Conservation (phyloP, 768 basidiomycete species). For the Lanmaoa pseudosensibilis region DNA sequence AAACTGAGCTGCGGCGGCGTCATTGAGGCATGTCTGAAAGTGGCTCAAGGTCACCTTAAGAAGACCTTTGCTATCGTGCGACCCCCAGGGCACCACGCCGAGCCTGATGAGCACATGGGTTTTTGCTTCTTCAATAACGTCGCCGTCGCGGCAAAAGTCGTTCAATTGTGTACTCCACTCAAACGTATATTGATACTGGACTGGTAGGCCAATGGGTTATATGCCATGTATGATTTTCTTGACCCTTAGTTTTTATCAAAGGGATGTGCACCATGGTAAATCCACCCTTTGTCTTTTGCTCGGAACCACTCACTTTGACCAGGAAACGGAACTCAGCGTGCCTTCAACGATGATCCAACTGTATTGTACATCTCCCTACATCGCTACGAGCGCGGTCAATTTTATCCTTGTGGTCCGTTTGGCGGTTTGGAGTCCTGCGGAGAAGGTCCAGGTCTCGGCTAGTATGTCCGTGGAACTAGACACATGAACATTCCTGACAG, state of each 20-base stretch:
- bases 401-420: slow-evolving; percentile 92
- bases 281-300: background rate
- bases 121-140: slow-evolving; percentile 99
- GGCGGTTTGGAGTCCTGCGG: slow-evolving; percentile 87
- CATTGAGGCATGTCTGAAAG: slow-evolving; percentile 84
- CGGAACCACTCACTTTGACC: slow-evolving; percentile 13
- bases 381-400: slow-evolving; percentile 87
- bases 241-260: slow-evolving; percentile 32
- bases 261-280: slow-evolving; percentile 94
- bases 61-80: slow-evolving; percentile 95
- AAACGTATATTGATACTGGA: slow-evolving; percentile 90
- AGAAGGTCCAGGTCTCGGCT: slow-evolving; percentile 79
- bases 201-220: slow-evolving; percentile 63
- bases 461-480: slow-evolving; percentile 50
- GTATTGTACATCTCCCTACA: slow-evolving; percentile 95
- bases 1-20: slow-evolving; percentile 92
- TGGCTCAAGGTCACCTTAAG: slow-evolving; percentile 75
- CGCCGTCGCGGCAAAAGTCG: slow-evolving; percentile 84
- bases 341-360: slow-evolving; percentile 89
- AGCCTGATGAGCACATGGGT: slow-evolving; percentile 97
- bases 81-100: slow-evolving; percentile 97
- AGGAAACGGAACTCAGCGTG: slow-evolving; percentile 98
- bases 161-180: slow-evolving; percentile 65
- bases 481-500: slow-evolving; percentile 7
- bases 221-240: background rate